phyloP scores from a whole-genome alignment of 768 basidiomycete species.

The Suillus paluster region DNA sequence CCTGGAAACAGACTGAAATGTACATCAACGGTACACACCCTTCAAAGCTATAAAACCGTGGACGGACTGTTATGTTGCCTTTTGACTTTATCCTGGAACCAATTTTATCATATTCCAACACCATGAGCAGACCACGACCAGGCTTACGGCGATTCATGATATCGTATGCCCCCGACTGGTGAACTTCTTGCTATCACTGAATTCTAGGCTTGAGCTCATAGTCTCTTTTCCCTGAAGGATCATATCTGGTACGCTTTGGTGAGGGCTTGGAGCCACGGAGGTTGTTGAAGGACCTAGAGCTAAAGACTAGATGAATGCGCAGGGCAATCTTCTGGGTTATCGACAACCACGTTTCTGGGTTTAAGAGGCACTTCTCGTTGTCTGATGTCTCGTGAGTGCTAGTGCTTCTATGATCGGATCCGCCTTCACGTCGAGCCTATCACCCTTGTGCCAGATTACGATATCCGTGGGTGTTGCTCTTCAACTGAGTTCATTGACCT shows the following conservation, averaged over 20 bases:
- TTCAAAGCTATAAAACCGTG: not conserved
- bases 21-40: no score
- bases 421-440: constrained; percentile 22
- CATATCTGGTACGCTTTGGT: constrained; percentile 68
- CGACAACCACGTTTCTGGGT: constrained; percentile 60
- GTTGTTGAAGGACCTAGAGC: not conserved
- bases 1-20: not conserved
- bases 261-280: constrained; percentile 23
- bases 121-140: constrained; percentile 13
- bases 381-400: constrained; percentile 69
- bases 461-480: constrained; percentile 38
- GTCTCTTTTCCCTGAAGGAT: constrained; percentile 48
- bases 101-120: not conserved
- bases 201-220: constrained; percentile 2
- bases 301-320: constrained; percentile 1
- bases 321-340: constrained; percentile 65
- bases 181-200: constrained; percentile 24
- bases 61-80: not conserved
- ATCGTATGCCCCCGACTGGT: constrained; percentile 83
- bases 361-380: constrained; percentile 78
- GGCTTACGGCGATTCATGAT: constrained; percentile 26
- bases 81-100: not conserved
- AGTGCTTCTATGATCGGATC: not conserved
- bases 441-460: constrained; percentile 32
- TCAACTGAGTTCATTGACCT: not conserved